phyloP scores from a whole-genome alignment of 768 basidiomycete species.

The Boletus patriciae region DNA sequence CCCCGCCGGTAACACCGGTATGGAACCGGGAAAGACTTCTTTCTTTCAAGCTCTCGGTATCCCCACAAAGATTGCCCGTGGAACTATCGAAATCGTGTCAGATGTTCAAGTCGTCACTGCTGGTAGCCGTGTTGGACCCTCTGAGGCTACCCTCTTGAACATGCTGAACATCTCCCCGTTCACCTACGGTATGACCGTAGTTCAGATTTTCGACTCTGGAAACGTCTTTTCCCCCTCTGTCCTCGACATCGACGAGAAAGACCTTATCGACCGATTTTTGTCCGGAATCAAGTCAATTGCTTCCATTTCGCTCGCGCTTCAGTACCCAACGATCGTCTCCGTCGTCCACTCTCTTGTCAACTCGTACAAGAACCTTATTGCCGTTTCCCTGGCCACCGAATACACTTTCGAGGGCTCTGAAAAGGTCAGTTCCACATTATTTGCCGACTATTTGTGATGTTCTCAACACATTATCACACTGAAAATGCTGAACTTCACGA shows the following conservation, averaged over 20 bases:
- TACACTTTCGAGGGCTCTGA: conserved; percentile 93
- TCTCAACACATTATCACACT: conserved; percentile 54
- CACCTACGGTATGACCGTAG: conserved; percentile 99
- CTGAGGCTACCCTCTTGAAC: conserved; percentile 98
- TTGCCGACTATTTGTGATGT: conserved; percentile 19
- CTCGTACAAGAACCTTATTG: conserved; percentile 97
- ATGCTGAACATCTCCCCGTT: conserved; percentile 99
- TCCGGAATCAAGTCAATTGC: conserved; percentile 94
- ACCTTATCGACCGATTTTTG: conserved; percentile 90
- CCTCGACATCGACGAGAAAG: conserved; percentile 89
- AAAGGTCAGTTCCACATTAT: conserved; percentile 58
- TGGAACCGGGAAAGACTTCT: conserved; percentile 99
- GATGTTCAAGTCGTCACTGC: conserved; percentile 94
- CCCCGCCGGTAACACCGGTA: conserved; percentile 97
- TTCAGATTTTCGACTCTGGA: conserved; percentile 94
- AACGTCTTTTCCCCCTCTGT: conserved; percentile 88
- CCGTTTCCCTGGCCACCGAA: conserved; percentile 85
- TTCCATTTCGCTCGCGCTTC: conserved; percentile 90
- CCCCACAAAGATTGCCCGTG: conserved; percentile 99
- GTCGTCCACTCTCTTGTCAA: conserved; percentile 95
- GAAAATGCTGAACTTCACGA: conserved; percentile 79
- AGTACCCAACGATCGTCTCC: conserved; percentile 95
- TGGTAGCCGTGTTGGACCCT: conserved; percentile 91
- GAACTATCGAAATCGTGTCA: conserved; percentile 98
- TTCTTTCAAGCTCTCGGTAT: conserved; percentile 99